Evolutionary conservation across 805 yeast genomes (phyloP).

Genomic region (Starmera dryadoides): DNA sequence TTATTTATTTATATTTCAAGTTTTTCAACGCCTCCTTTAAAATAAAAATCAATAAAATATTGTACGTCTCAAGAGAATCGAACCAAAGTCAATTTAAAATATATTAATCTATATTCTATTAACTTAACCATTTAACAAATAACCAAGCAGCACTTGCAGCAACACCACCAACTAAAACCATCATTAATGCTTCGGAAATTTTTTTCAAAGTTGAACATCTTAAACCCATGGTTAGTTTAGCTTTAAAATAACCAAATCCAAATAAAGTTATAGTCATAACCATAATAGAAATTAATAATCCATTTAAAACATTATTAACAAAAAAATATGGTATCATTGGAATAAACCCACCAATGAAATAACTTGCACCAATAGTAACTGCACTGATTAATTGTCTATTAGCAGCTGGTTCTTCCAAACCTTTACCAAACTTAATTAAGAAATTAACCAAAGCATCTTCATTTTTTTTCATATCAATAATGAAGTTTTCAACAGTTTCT

Average conservation of each 20-base stretch:
- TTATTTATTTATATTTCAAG: too few relatives aligned
- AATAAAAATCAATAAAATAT: too few relatives aligned
- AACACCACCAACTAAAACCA: slow-evolving; percentile 86
- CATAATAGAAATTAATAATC: slow-evolving; percentile 66
- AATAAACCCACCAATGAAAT: slow-evolving; percentile 87
- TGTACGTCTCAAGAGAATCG: too few relatives aligned
- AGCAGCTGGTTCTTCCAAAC: slow-evolving; percentile 93
- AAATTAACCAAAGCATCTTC: slow-evolving; percentile 81
- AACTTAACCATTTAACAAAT: slow-evolving; percentile 71
- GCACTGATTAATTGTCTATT: slow-evolving; percentile 87
- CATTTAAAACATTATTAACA: slow-evolving; percentile 64
- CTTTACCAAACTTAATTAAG: slow-evolving; percentile 80
- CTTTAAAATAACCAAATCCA: slow-evolving; percentile 80
- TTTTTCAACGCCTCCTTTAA: too few relatives aligned
- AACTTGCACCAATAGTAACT: slow-evolving; percentile 80
- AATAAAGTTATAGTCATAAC: slow-evolving; percentile 85
- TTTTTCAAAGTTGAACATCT: slow-evolving; percentile 54
- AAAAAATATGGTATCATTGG: slow-evolving; percentile 92
- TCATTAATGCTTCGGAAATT: slow-evolving; percentile 74
- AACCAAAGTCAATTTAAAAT: too few relatives aligned
- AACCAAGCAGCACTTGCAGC: slow-evolving; percentile 98
- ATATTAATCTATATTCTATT: too few relatives aligned
- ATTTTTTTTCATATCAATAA: slow-evolving; percentile 68
- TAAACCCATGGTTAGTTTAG: slow-evolving; percentile 76
- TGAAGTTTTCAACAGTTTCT: slow-evolving; percentile 63